Evolutionary conservation across 495 filamentous ascomycete genomes (phyloP).

Genomic region (Penicillium odoratum): DNA sequence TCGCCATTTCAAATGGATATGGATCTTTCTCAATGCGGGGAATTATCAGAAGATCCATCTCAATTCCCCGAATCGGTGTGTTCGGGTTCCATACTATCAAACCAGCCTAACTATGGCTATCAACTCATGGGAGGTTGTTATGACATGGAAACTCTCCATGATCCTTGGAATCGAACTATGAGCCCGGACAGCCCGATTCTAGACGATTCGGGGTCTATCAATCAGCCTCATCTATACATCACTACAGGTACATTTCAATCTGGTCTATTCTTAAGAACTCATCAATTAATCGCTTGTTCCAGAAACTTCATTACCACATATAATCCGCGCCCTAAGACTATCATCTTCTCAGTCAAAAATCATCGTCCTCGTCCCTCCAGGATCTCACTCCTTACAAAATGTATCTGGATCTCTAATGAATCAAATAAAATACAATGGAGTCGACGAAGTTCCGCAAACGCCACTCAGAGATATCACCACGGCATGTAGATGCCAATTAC

Average conservation of each 20-base stretch:
- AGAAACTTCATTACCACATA: slow-evolving; percentile 26
- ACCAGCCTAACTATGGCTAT: not conserved
- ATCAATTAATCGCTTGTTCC: not conserved
- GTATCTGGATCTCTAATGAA: not conserved
- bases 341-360: not conserved
- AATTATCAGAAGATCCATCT: not conserved
- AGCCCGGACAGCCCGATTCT: not conserved
- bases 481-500: not conserved
- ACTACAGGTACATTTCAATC: slow-evolving; percentile 16
- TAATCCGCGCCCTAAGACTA: slow-evolving; percentile 4
- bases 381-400: not conserved
- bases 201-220: not conserved
- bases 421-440: no score
- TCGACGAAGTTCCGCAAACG: no score
- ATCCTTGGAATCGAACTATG: not conserved
- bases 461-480: not conserved
- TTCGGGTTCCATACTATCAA: not conserved
- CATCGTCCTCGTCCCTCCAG: not conserved
- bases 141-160: slow-evolving; percentile 4
- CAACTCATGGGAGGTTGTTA: not conserved
- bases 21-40: not conserved
- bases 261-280: not conserved
- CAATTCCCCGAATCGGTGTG: not conserved
- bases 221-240: slow-evolving; percentile 23
- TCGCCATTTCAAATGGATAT: not conserved